These are phyloP conservation scores for Helicocarpus griseus DNA, from an alignment of 2,329 filamentous ascomycete genomes.

Conservation along the genomic window DNA sequence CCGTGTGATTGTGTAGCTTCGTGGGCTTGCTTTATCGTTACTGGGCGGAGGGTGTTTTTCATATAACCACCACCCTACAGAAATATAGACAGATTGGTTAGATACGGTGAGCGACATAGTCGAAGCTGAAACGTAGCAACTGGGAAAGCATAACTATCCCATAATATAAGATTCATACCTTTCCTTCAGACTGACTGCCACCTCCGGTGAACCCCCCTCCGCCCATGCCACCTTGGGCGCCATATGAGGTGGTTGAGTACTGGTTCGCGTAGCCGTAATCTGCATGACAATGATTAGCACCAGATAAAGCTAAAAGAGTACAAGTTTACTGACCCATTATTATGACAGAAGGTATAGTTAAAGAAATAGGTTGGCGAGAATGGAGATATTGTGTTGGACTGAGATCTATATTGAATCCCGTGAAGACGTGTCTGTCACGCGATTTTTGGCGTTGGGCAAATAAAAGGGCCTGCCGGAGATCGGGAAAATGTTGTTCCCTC, in stretches of 20 bases:
- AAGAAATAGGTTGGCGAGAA: neutral
- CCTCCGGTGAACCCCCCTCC: conserved; percentile 53
- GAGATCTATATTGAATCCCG: neutral
- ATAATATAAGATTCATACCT: conserved; percentile 26
- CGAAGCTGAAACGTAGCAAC: conserved; percentile 2
- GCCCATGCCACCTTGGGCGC: conserved; percentile 43
- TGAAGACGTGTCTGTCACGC: conserved; percentile 14
- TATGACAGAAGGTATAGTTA: neutral
- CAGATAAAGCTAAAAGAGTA: neutral
- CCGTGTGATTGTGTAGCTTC: conserved; percentile 69
- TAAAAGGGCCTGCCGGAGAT: neutral
- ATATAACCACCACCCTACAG: conserved; percentile 37
- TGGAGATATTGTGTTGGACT: neutral
- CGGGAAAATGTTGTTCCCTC: conserved; percentile 15
- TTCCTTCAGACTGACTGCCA: conserved; percentile 37
- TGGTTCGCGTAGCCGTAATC: conserved; percentile 30
- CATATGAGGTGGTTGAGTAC: conserved; percentile 48
- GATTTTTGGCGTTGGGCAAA: conserved; percentile 10
- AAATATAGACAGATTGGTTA: neutral
- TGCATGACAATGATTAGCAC: conserved; percentile 10
- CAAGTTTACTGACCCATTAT: neutral
- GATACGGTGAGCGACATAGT: neutral
- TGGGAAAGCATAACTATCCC: neutral
- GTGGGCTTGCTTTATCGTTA: conserved; percentile 90
- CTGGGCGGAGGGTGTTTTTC: conserved; percentile 81